Conservation (phyloP, 164 flowering plant species). For the Magnolia sinica region DNA sequence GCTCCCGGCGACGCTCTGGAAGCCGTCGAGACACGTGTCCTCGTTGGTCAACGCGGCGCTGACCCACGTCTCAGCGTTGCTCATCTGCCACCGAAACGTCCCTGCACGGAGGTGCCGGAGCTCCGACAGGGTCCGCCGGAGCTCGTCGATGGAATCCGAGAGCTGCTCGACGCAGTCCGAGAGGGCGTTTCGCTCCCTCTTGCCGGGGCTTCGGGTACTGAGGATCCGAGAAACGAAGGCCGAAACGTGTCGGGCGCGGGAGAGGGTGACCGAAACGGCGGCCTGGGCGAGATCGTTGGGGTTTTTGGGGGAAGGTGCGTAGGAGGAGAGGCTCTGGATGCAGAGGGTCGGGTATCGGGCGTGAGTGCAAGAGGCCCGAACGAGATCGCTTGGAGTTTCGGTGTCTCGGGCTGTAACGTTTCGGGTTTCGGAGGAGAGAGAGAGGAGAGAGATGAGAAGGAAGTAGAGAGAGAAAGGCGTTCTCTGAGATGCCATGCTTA, state of each 20-base stretch:
- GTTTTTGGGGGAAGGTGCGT: constrained; percentile 42
- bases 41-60: constrained; percentile 74
- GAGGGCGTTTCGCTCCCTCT: constrained; percentile 40
- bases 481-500: neutral
- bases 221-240: constrained; percentile 23
- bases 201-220: neutral
- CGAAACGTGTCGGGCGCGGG: constrained; percentile 35
- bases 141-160: constrained; percentile 53
- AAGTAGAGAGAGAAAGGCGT: neutral
- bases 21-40: constrained; percentile 77
- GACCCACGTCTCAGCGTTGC: constrained; percentile 76
- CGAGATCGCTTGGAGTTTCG: constrained; percentile 29
- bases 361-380: constrained; percentile 50
- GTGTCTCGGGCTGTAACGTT: constrained; percentile 2
- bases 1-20: constrained; percentile 34
- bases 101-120: constrained; percentile 37
- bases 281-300: constrained; percentile 60
- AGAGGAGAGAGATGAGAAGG: constrained; percentile 6
- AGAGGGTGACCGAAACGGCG: constrained; percentile 59
- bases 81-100: constrained; percentile 51
- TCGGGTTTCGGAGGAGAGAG: constrained; percentile 15
- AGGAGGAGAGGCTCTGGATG: constrained; percentile 54
- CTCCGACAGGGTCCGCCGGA: constrained; percentile 45
- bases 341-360: constrained; percentile 69
- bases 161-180: constrained; percentile 64